These are phyloP conservation scores for Ascochyta lentis DNA, from an alignment of 2,329 filamentous ascomycete genomes.

Conservation along the genomic window DNA sequence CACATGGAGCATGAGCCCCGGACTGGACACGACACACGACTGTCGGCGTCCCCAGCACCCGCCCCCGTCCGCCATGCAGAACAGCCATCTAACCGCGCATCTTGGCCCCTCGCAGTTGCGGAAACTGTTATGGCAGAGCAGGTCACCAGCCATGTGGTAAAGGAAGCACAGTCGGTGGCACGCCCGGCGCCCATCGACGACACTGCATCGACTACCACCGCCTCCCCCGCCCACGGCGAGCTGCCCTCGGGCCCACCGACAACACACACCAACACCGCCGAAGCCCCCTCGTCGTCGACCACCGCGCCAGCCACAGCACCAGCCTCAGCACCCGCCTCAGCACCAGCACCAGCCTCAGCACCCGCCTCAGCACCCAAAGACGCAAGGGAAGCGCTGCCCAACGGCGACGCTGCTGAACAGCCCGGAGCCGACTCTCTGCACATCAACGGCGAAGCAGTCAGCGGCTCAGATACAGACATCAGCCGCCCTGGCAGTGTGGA, in stretches of 20 bases:
- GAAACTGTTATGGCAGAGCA: conserved; percentile 76
- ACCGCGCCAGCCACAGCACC: conserved; percentile 31
- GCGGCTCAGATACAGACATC: conserved; percentile 78
- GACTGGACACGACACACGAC: conserved; percentile 27
- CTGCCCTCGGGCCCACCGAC: conserved; percentile 47
- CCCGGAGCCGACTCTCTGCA: conserved; percentile 40
- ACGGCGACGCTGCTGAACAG: conserved; percentile 46
- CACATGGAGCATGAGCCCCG: conserved; percentile 33
- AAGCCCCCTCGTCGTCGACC: conserved; percentile 48
- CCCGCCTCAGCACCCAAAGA: conserved; percentile 15
- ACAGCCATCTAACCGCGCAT: conserved; percentile 42
- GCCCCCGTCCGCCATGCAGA: conserved; percentile 30
- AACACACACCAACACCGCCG: conserved; percentile 25
- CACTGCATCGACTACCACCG: conserved; percentile 66
- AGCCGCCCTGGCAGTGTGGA: conserved; percentile 62
- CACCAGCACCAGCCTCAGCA: too few relatives aligned
- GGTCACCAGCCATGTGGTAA: conserved; percentile 74
- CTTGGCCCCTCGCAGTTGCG: conserved; percentile 52
- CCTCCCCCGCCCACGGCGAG: conserved; percentile 59
- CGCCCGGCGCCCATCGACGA: conserved; percentile 69
- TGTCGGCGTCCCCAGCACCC: conserved; percentile 25
- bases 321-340: too few relatives aligned
- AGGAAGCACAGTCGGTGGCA: conserved; percentile 72
- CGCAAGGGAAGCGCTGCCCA: conserved; percentile 38
- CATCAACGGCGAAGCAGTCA: conserved; percentile 71